Evolutionary conservation across 1,139 yeast genomes (phyloP).

Genomic region (Yamadazyma spencermartinsiae): DNA sequence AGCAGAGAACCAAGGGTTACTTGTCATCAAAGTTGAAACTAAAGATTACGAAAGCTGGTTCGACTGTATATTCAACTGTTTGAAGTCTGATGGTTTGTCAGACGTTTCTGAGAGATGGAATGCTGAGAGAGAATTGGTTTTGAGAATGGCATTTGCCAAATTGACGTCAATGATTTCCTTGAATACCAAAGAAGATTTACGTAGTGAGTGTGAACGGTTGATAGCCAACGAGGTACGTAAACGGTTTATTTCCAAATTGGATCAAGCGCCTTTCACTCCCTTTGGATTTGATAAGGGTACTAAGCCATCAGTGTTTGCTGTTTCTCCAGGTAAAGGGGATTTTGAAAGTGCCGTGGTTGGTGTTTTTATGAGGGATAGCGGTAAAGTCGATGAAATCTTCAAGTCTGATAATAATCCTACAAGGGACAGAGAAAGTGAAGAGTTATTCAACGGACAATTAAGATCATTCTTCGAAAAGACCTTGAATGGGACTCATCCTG

Average conservation of each 20-base stretch:
- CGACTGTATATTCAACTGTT: constrained; percentile 52
- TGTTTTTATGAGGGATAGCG: constrained; percentile 73
- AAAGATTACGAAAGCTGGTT: constrained; percentile 46
- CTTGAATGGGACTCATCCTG: constrained; percentile 55
- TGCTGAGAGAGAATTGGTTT: constrained; percentile 64
- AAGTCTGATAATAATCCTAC: constrained; percentile 81
- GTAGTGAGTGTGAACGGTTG: constrained; percentile 73
- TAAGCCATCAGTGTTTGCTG: constrained; percentile 76
- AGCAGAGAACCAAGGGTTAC: constrained; percentile 72
- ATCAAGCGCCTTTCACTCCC: constrained; percentile 93
- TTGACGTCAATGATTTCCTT: constrained; percentile 67
- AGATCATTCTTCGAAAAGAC: constrained; percentile 43
- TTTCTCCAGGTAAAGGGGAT: constrained; percentile 86
- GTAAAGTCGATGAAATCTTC: constrained; percentile 72
- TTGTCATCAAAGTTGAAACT: constrained; percentile 48
- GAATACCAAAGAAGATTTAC: constrained; percentile 81
- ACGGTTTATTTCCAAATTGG: constrained; percentile 66
- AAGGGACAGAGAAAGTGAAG: constrained; percentile 50
- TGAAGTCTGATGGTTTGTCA: constrained; percentile 81
- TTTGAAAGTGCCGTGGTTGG: constrained; percentile 86
- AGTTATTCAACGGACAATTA: constrained; percentile 55
- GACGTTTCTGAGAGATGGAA: constrained; percentile 85
- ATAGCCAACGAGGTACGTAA: constrained; percentile 71
- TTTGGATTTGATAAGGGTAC: constrained; percentile 76
- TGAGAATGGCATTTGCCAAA: constrained; percentile 67